Evolutionary conservation across 2,329 filamentous ascomycete genomes (phyloP).

Genomic region (Claviceps sp.): DNA sequence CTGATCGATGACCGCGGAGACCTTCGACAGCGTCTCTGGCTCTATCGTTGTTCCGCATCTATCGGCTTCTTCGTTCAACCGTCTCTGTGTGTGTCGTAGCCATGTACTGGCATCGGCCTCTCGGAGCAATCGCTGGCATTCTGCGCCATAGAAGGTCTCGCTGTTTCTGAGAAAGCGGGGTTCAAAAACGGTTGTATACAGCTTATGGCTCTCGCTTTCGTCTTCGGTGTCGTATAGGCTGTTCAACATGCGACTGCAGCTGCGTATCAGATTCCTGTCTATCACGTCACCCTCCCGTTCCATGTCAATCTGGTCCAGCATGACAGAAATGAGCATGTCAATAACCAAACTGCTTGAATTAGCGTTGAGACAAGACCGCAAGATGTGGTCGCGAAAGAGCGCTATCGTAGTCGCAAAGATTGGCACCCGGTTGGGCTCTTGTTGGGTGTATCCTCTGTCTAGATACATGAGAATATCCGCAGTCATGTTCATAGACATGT

Average conservation of each 20-base stretch:
- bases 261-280: slow-evolving; percentile 67
- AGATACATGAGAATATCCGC: slow-evolving; percentile 97
- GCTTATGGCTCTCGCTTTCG: slow-evolving; percentile 63
- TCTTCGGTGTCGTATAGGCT: slow-evolving; percentile 69
- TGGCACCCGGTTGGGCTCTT: slow-evolving; percentile 54
- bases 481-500: slow-evolving; percentile 89
- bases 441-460: slow-evolving; percentile 66
- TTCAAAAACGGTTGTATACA: slow-evolving; percentile 79
- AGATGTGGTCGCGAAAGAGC: slow-evolving; percentile 75
- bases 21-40: slow-evolving; percentile 55
- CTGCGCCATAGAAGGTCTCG: slow-evolving; percentile 57
- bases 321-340: slow-evolving; percentile 63
- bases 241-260: slow-evolving; percentile 81
- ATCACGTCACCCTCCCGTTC: slow-evolving; percentile 84
- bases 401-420: slow-evolving; percentile 79
- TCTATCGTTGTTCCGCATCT: slow-evolving; percentile 76
- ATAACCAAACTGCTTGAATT: slow-evolving; percentile 43
- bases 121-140: slow-evolving; percentile 61
- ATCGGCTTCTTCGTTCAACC: slow-evolving; percentile 68
- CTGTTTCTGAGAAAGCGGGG: slow-evolving; percentile 61
- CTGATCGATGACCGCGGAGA: slow-evolving; percentile 64
- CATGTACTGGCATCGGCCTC: slow-evolving; percentile 73
- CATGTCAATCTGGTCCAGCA: slow-evolving; percentile 85
- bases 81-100: slow-evolving; percentile 59
- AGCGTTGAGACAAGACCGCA: slow-evolving; percentile 44